Evolutionary conservation across 108 stramenopile genomes (phyloP), one percentile per base, ranked within the genome.

Genomic region (Cyclotella choctawhatcheeana): DNA sequence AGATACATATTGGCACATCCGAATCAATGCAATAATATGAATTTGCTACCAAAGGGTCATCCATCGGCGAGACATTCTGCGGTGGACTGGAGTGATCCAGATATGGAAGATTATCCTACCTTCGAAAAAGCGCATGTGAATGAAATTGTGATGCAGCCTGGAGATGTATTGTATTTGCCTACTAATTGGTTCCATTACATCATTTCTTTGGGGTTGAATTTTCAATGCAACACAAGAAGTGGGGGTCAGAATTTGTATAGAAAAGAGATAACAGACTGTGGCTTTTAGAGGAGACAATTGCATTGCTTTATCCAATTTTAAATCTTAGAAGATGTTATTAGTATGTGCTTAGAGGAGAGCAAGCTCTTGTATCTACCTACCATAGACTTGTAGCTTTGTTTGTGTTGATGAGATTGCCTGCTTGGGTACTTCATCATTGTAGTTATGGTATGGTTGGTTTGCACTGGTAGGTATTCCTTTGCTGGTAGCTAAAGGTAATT

Each of bases 151-250:
- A 68, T 98, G 64, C 92, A 95, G 70, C 84, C 97, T 7, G 99
- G 99, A 2, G 98, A 99, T 73, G 91, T 87, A 0, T 60, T 99
- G 58, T 98, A 98, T 71, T 74, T 99, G 22, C 99, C 99, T 5
- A 95, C 97, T 17, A 82, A 82, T 67, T 99, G 97, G 97, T 96
- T 99, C 69, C 98, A 98, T 81, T 97, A 88, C 64, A 97, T 98
- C 74, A 89, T 97, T 22, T 91, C 87, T 67, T 82, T 99, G 48
- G 90, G 89, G 65, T 71, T 93, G 69, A 99, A 97, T 75, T 91
- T 88, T 56, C 98, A 99, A 71, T 98, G 97, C 85, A 99, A 99
- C 74, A 92, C 96, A n/a, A 84, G 96, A 63, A 92, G 91, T 58
- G 95, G 95, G 13, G 85, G 80, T 7, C 75, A 71, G 25, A 64